These are phyloP conservation scores for Pseudisothecium myosuroides DNA, from an alignment of 225 moss, liverwort and hornwort species.

Conservation along the genomic window DNA sequence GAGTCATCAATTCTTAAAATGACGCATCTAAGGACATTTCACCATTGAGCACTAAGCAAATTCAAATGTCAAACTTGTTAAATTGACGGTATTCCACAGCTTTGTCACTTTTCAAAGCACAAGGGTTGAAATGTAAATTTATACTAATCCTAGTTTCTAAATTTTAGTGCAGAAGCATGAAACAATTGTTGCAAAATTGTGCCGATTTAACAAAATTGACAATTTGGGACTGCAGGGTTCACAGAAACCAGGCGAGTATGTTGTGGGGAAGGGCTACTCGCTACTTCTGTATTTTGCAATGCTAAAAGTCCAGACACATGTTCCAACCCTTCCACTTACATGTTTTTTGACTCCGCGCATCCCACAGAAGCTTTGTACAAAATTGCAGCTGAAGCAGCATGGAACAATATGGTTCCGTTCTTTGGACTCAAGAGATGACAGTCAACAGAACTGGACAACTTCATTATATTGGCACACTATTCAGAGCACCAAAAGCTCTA, in stretches of 20 bases:
- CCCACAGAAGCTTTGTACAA: constrained; percentile 21
- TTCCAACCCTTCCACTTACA: constrained; percentile 11
- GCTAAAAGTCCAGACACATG: constrained; percentile 2
- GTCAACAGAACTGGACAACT: neutral
- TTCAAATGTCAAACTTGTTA: neutral
- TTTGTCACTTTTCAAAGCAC: too few species aligned
- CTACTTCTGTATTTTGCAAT: constrained; percentile 11
- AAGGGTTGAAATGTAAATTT: too few species aligned
- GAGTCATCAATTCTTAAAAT: neutral
- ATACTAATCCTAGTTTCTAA: neutral
- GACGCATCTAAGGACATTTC: neutral
- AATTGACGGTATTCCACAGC: neutral
- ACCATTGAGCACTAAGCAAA: neutral
- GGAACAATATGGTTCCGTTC: neutral
- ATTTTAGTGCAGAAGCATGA: too few species aligned
- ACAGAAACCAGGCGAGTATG: constrained; percentile 17
- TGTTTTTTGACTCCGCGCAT: constrained; percentile 36
- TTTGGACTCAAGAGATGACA: neutral
- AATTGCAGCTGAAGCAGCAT: neutral
- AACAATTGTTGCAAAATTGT: too few species aligned
- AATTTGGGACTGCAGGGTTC: neutral
- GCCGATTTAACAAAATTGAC: neutral
- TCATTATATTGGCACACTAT: rapidly evolving
- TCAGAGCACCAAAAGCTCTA: neutral
- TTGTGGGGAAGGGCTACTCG: constrained; percentile 15